These are phyloP conservation scores for Penicillium occitanis DNA, from an alignment of 2,329 filamentous ascomycete genomes.

Conservation along the genomic window DNA sequence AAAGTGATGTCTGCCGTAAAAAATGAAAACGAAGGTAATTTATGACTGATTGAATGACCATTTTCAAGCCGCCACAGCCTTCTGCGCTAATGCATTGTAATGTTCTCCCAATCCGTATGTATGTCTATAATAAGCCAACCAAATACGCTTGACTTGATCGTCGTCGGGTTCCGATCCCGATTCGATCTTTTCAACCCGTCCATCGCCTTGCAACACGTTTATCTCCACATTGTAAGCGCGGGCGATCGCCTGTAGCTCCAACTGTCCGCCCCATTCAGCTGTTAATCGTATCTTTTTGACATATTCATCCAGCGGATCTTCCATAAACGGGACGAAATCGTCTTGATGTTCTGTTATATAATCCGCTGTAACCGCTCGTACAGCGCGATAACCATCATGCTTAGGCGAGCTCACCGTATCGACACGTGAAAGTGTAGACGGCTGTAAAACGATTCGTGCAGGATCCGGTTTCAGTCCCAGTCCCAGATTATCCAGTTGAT, in stretches of 20 bases:
- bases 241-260: slow-evolving; percentile 84
- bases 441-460: slow-evolving; percentile 34
- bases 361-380: slow-evolving; percentile 69
- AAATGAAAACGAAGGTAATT: background rate
- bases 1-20: background rate
- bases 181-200: slow-evolving; percentile 72
- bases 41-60: background rate
- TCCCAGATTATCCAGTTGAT: slow-evolving; percentile 65
- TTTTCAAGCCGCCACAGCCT: slow-evolving; percentile 20
- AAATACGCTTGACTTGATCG: slow-evolving; percentile 62
- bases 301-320: slow-evolving; percentile 74
- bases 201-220: slow-evolving; percentile 78
- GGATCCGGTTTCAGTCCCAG: slow-evolving; percentile 41
- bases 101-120: slow-evolving; percentile 94
- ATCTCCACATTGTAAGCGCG: slow-evolving; percentile 77
- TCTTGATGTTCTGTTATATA: slow-evolving; percentile 74
- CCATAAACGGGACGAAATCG: slow-evolving; percentile 83
- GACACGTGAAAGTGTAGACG: slow-evolving; percentile 33
- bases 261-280: slow-evolving; percentile 92
- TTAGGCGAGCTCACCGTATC: slow-evolving; percentile 38
- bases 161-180: slow-evolving; percentile 48
- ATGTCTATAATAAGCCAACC: slow-evolving; percentile 94
- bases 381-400: slow-evolving; percentile 60
- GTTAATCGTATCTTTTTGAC: slow-evolving; percentile 76
- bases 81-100: slow-evolving; percentile 80